These are phyloP conservation scores for Emergomyces pasteurianus DNA, from an alignment of 2,329 filamentous ascomycete species.

Conservation along the genomic window DNA sequence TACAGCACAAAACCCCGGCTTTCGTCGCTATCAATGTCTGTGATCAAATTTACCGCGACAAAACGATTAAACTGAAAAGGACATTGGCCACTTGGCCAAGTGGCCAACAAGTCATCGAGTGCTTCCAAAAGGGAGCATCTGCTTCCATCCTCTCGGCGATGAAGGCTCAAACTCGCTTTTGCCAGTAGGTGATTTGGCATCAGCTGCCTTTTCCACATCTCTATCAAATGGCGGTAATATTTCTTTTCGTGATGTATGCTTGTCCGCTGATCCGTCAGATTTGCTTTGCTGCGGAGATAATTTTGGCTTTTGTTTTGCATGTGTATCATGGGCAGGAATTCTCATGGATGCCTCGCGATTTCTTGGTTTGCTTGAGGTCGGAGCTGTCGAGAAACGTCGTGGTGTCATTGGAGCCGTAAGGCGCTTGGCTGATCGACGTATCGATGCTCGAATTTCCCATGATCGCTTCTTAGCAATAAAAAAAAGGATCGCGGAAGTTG, in stretches of 20 bases:
- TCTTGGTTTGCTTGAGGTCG: background rate
- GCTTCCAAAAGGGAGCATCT: background rate
- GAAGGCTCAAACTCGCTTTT: background rate
- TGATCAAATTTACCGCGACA: background rate
- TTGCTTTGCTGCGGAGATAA: background rate
- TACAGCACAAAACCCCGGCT: background rate
- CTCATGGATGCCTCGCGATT: background rate
- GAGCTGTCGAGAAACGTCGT: background rate
- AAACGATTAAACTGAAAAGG: background rate
- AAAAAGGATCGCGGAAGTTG: constrained; percentile 56
- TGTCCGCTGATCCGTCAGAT: background rate
- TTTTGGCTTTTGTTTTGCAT: background rate
- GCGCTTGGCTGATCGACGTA: constrained; percentile 52
- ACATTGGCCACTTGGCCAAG: background rate
- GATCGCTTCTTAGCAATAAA: constrained; percentile 74
- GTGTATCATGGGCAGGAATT: background rate
- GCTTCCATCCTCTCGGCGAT: background rate
- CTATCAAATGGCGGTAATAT: background rate
- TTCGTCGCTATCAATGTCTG: background rate
- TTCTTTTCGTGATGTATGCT: background rate
- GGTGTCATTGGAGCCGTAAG: constrained; percentile 13
- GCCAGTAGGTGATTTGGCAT: background rate
- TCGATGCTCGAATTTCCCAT: constrained; percentile 63
- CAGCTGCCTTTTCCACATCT: constrained; percentile 2
- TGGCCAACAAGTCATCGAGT: background rate